Percentiles rank a stretch among this genome's conserved stretches.
Conservation (phyloP, 371 early-diverging fungal species). For the Cokeromyces recurvatus region DNA sequence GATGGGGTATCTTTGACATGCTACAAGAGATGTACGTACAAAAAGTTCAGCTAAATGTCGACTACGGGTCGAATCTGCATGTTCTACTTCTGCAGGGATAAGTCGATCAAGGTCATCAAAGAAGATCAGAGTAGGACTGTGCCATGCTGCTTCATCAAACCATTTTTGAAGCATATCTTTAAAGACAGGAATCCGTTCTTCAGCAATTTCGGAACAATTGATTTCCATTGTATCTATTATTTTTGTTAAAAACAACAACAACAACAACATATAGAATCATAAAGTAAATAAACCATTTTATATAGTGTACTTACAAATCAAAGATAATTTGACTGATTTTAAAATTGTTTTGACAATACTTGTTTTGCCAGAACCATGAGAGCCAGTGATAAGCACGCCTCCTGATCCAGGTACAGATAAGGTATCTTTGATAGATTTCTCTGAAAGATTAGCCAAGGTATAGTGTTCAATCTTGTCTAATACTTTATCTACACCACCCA, state of each 20-base stretch:
- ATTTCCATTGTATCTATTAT: constrained; percentile 46
- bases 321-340: constrained; percentile 30
- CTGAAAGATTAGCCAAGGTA: constrained; percentile 47
- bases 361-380: constrained; percentile 87
- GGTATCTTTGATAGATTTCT: constrained; percentile 40
- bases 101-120: constrained; percentile 97
- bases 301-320: constrained; percentile 59
- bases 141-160: constrained; percentile 71
- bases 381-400: constrained; percentile 76
- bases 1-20: constrained; percentile 48
- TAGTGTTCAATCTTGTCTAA: constrained; percentile 47
- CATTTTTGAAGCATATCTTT: constrained; percentile 60
- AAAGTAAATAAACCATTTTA: too few species aligned
- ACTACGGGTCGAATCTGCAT: constrained; percentile 66
- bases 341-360: constrained; percentile 55
- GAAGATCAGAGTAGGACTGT: constrained; percentile 82
- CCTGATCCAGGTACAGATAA: constrained; percentile 59
- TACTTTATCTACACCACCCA: constrained; percentile 51
- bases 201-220: constrained; percentile 62
- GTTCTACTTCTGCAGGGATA: constrained; percentile 80
- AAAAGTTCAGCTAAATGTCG: constrained; percentile 71
- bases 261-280: not conserved
- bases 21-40: constrained; percentile 37
- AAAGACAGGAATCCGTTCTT: constrained; percentile 60
- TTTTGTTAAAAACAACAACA: not conserved